Base-by-base conservation (phyloP, 352 stramenopile genomes). In the Phytophthora cactorum region DNA sequence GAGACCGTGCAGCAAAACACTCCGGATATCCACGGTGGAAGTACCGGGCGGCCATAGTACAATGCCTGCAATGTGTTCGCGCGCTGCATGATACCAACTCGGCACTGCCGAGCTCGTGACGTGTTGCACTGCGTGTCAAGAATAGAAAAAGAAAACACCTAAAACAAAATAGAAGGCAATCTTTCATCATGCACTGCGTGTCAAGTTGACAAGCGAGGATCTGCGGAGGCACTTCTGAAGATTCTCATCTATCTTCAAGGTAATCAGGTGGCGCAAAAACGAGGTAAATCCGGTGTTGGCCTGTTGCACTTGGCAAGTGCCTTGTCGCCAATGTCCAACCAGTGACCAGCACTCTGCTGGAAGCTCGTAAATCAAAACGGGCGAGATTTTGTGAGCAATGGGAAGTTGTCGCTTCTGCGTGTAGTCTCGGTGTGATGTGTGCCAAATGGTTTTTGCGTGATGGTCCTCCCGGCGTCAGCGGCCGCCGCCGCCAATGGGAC, bases 151-250 rank as follows among this genome's bases (percentile, higher is more conserved):
- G 22, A 22, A 22, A 22, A 22, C 22, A 22, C 22, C 22, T 22
- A 22, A 22, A 22, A 22, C 22, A 1, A 22, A 22, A 22, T 22
- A 22, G 22, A 22, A 22, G 22, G 22, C 22, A 22, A 22, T 22
- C 22, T 22, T 22, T 22, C 22, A 22, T 22, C 22, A 22, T 22
- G 22, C 22, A 22, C 22, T 22, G 22, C 22, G 22, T 29, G 17
- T 52, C 9, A 28, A 12, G 12, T 43, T 55, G 47, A 53, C 28
- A n/a, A 28, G 49, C 32, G 43, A 52, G 22, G 46, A 57, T 58
- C 27, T 52, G 57, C 45, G 25, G 57, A 56, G 25, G 51, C 44
- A 55, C 22, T 67, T 67, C 59, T 67, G 59, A 67, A 62, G 59
- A 67, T 67, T 61, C 36, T 52, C 47, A 65, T 51, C 31, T 43